Evolutionary conservation across 192 early-diverging fungal genomes (phyloP).

Genomic region (Podila verticillata): DNA sequence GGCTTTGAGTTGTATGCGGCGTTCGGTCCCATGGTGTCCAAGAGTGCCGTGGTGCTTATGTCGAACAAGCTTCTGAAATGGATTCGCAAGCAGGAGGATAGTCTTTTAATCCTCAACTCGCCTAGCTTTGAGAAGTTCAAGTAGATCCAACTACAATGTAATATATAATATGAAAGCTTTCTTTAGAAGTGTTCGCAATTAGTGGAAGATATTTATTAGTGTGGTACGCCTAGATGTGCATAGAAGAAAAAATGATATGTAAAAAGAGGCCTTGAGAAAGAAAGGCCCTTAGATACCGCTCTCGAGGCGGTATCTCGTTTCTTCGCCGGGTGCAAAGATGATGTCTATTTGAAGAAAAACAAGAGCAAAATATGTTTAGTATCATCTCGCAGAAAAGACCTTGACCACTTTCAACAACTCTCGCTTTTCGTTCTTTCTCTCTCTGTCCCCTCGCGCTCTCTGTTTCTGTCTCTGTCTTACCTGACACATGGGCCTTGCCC

Average conservation of each 20-base stretch:
- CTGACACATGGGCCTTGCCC: slow-evolving; percentile 26
- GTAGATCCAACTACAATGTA: slow-evolving; percentile 1
- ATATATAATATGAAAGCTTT: too few species aligned
- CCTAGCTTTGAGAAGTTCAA: slow-evolving; percentile 71
- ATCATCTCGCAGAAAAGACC: too few species aligned
- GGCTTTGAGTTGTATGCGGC: slow-evolving; percentile 80
- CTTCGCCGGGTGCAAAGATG: slow-evolving; percentile 44
- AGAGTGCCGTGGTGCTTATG: slow-evolving; percentile 68
- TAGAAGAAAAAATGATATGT: not conserved
- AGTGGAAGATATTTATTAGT: not conserved
- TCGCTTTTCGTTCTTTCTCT: too few species aligned
- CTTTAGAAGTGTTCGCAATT: too few species aligned
- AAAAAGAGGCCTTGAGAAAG: not conserved
- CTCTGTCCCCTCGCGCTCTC: too few species aligned
- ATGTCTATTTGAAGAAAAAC: slow-evolving; percentile 2
- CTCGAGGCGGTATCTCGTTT: slow-evolving; percentile 36
- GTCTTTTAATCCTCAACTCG: slow-evolving; percentile 77
- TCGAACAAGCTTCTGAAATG: slow-evolving; percentile 78
- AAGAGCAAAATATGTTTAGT: too few species aligned
- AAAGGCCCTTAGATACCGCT: slow-evolving; percentile 15
- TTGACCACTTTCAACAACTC: too few species aligned
- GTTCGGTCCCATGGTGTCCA: slow-evolving; percentile 68
- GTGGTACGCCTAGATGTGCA: not conserved
- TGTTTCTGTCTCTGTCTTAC: too few species aligned
- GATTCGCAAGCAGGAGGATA: slow-evolving; percentile 81